Percentiles rank a stretch among this genome's conserved stretches.
Evolutionary conservation across 306 rosid species (phyloP).

Genomic region (Dryas drummondii): DNA sequence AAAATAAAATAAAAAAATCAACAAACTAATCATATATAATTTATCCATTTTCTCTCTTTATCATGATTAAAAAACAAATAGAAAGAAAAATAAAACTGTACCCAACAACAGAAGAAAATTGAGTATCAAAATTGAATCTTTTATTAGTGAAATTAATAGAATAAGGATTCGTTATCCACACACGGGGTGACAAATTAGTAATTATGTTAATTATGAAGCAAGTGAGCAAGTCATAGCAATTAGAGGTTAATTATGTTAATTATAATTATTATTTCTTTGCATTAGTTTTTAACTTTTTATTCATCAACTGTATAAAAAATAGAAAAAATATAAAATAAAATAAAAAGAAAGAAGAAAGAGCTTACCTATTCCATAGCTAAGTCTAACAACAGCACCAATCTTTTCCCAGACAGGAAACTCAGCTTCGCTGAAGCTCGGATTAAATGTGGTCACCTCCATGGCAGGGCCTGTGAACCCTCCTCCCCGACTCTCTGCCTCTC

Average conservation of each 20-base stretch:
- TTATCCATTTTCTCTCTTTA: background rate
- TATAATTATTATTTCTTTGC: background rate
- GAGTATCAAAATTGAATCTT: background rate
- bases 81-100: background rate
- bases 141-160: background rate
- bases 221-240: background rate
- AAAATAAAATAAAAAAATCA: background rate
- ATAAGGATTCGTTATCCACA: background rate
- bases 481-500: constrained; percentile 37
- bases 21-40: background rate
- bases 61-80: background rate
- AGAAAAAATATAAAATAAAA: background rate
- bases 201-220: background rate
- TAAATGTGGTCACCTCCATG: constrained; percentile 77
- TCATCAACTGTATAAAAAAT: too few species aligned
- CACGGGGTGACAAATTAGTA: background rate
- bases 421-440: constrained; percentile 50
- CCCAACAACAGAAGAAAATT: background rate
- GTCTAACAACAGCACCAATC: constrained; percentile 86
- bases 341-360: background rate
- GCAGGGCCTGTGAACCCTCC: constrained; percentile 65
- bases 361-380: constrained; percentile 92
- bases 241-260: background rate
- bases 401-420: constrained; percentile 95
- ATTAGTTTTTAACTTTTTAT: background rate